Conservation (phyloP, 306 rosid genomes). For the Crataegus laevigata region DNA sequence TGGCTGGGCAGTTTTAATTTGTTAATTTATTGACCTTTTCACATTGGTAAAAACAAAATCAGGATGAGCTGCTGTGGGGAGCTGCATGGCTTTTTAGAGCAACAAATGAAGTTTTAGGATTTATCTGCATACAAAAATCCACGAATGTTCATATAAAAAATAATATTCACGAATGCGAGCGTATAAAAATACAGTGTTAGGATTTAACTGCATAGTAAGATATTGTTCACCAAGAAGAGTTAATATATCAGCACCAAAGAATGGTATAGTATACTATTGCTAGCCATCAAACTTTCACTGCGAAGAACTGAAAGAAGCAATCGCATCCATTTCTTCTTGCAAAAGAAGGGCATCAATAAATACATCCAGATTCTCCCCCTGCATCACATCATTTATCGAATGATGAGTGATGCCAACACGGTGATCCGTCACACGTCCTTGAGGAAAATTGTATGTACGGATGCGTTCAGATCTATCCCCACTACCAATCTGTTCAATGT, state of each 20-base stretch:
- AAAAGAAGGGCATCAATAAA: conserved; percentile 75
- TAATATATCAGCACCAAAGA: no score
- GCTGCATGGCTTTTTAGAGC: conserved; percentile 89
- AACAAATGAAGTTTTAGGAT: conserved; percentile 38
- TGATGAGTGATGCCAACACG: conserved; percentile 79
- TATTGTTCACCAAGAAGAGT: no score
- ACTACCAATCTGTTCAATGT: conserved; percentile 59
- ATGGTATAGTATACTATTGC: neutral
- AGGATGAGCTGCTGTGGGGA: conserved; percentile 94
- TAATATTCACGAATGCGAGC: no score
- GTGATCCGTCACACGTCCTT: conserved; percentile 92
- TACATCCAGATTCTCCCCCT: conserved; percentile 67
- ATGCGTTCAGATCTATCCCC: conserved; percentile 94
- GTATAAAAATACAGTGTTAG: no score
- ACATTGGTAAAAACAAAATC: neutral
- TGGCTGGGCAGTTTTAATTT: no score
- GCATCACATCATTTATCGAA: conserved; percentile 72
- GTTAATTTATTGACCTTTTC: neutral
- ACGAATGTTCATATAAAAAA: no score
- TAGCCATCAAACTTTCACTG: conserved; percentile 9
- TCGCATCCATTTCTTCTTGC: conserved; percentile 84
- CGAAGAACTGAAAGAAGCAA: conserved; percentile 56
- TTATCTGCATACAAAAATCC: no score
- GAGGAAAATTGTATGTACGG: conserved; percentile 83
- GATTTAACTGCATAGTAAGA: no score